These are phyloP conservation scores for Fusarium pininemorale DNA, from an alignment of 2,329 filamentous ascomycete species.

Conservation along the genomic window DNA sequence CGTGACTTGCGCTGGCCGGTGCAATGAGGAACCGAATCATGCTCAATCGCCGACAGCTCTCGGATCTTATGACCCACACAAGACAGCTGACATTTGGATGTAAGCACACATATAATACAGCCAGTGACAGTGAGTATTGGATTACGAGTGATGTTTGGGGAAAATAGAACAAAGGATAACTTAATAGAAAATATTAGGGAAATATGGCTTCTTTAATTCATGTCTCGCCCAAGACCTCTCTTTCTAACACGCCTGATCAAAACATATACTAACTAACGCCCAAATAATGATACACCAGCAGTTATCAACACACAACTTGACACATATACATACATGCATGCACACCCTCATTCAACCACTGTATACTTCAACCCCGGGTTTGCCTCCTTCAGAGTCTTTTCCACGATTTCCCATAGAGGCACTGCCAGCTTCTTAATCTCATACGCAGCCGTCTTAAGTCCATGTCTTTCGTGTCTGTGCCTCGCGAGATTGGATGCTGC, in stretches of 20 bases:
- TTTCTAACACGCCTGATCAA: neutral
- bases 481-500: constrained; percentile 52
- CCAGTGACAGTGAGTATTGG: neutral
- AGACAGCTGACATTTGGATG: neutral
- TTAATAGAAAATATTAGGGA: neutral
- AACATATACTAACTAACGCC: neutral
- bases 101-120: neutral
- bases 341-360: constrained; percentile 14
- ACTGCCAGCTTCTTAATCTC: constrained; percentile 36
- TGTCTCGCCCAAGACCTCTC: neutral
- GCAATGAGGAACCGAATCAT: constrained; percentile 26
- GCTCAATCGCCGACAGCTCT: constrained; percentile 24
- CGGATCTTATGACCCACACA: constrained; percentile 21
- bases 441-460: constrained; percentile 38
- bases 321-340: neutral
- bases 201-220: neutral
- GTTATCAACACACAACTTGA: neutral
- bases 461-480: constrained; percentile 50
- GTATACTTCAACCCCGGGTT: constrained; percentile 48
- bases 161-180: neutral
- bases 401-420: constrained; percentile 40
- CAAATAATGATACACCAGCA: neutral
- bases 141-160: neutral
- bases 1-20: constrained; percentile 17
- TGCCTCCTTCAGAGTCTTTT: constrained; percentile 42